These are phyloP conservation scores for Termitomyces sp. DNA, from an alignment of 1,284 basidiomycete species.

Conservation along the genomic window DNA sequence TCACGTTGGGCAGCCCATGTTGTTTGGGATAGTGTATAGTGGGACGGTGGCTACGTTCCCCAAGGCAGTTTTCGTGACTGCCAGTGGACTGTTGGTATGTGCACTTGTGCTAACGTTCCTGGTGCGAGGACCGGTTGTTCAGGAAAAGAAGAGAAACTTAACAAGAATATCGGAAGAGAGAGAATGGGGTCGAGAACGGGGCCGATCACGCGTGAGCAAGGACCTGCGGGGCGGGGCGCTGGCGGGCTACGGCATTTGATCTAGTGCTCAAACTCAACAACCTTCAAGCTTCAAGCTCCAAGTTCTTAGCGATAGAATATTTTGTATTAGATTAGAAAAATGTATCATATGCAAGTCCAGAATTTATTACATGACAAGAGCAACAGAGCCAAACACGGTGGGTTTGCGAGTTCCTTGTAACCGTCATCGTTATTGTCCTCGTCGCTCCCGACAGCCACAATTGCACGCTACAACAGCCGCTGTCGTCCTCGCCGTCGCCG, in stretches of 20 bases:
- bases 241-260: constrained; percentile 17
- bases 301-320: not conserved
- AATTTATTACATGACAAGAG: constrained; percentile 6
- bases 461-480: constrained; percentile 14
- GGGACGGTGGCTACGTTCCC: constrained; percentile 60
- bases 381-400: constrained; percentile 20
- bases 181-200: constrained; percentile 44
- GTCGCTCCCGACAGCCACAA: constrained; percentile 11
- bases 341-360: constrained; percentile 2
- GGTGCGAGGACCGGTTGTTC: constrained; percentile 40
- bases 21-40: constrained; percentile 68
- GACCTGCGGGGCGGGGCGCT: constrained; percentile 38
- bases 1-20: constrained; percentile 44
- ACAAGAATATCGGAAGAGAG: constrained; percentile 31
- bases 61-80: constrained; percentile 59
- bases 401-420: constrained; percentile 15
- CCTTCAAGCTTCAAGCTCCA: no score
- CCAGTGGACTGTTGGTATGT: constrained; percentile 43
- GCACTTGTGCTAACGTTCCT: constrained; percentile 45
- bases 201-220: constrained; percentile 52
- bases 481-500: constrained; percentile 18
- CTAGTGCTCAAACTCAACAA: not conserved
- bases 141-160: constrained; percentile 16
- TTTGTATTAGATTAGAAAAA: not conserved
- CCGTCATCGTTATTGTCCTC: constrained; percentile 15